Conservation (phyloP, 2,329 filamentous ascomycete genomes). For the Sporothrix sp. region DNA sequence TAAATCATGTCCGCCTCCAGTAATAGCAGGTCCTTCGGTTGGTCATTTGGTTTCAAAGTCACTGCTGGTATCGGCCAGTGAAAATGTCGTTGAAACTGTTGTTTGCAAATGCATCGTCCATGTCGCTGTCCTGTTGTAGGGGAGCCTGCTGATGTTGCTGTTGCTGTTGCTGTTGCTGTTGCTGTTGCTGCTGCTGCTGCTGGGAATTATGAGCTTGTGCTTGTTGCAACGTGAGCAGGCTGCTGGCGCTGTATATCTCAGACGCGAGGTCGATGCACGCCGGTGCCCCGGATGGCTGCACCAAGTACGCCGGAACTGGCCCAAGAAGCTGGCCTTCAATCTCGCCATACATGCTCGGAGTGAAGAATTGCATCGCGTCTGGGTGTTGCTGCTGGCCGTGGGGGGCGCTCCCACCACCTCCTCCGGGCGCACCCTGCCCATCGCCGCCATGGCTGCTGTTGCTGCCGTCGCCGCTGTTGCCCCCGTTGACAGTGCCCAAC, state of each 20-base stretch:
- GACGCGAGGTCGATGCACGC: slow-evolving; percentile 12
- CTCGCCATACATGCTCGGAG: slow-evolving; percentile 48
- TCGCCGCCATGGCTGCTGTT: slow-evolving; percentile 18
- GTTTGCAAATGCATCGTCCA: slow-evolving; percentile 8
- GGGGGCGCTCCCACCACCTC: slow-evolving; percentile 14
- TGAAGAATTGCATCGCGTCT: slow-evolving; percentile 38
- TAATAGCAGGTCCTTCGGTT: too few species aligned
- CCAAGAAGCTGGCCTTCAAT: slow-evolving; percentile 66
- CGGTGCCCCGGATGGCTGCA: slow-evolving; percentile 12
- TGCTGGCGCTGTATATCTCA: slow-evolving; percentile 16
- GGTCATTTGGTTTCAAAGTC: background rate
- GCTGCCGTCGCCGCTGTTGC: slow-evolving; percentile 16
- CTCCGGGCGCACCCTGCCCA: slow-evolving; percentile 17
- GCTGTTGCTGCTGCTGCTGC: slow-evolving; percentile 12
- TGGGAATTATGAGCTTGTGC: slow-evolving; percentile 9
- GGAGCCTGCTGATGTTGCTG: too few species aligned
- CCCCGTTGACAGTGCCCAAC: background rate
- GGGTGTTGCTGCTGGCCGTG: slow-evolving; percentile 23
- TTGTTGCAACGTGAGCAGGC: slow-evolving; percentile 14
- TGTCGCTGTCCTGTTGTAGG: slow-evolving; percentile 2
- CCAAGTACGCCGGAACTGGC: slow-evolving; percentile 34
- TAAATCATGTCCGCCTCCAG: too few species aligned
- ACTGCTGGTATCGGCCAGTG: slow-evolving; percentile 1
- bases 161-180: slow-evolving; percentile 5
- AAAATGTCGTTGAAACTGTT: slow-evolving; percentile 11